These are phyloP conservation scores for Volvariella surrecta DNA, from an alignment of 1,284 basidiomycete species.

Conservation along the genomic window DNA sequence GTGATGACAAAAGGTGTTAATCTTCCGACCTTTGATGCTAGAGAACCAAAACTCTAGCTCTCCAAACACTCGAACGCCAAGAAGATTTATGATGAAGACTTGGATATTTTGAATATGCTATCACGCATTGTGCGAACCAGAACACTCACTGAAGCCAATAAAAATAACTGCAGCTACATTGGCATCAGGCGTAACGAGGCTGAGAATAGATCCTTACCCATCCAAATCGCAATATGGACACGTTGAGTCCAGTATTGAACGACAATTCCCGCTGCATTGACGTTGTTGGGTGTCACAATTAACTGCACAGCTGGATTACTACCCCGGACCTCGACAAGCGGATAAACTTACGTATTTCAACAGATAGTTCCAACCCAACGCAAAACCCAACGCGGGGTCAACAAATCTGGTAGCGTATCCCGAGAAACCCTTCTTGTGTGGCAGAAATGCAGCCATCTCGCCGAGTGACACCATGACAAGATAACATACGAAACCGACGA, in stretches of 20 bases:
- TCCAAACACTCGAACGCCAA: constrained; percentile 44
- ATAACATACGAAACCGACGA: constrained; percentile 50
- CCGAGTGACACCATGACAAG: constrained; percentile 41
- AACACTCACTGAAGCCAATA: constrained; percentile 40
- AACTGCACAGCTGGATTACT: constrained; percentile 16
- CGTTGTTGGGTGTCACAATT: constrained; percentile 41
- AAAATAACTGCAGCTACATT: constrained; percentile 34
- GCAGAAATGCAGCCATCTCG: constrained; percentile 49
- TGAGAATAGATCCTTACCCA: constrained; percentile 31
- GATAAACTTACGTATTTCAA: constrained; percentile 31
- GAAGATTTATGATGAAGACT: constrained; percentile 49
- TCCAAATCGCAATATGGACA: constrained; percentile 50
- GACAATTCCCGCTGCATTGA: constrained; percentile 53
- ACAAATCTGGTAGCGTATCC: constrained; percentile 44
- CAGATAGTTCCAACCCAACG: constrained; percentile 43
- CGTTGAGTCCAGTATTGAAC: constrained; percentile 50
- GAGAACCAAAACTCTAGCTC: constrained; percentile 55
- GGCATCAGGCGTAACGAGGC: neutral
- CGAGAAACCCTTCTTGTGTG: constrained; percentile 47
- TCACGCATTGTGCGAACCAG: neutral
- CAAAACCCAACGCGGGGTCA: constrained; percentile 46
- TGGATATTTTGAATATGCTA: constrained; percentile 4
- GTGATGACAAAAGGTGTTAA: neutral
- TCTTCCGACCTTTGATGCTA: constrained; percentile 35
- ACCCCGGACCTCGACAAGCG: neutral